Base-by-base conservation (phyloP, 2,329 filamentous ascomycete genomes). In the Cytospora schulzeri region DNA sequence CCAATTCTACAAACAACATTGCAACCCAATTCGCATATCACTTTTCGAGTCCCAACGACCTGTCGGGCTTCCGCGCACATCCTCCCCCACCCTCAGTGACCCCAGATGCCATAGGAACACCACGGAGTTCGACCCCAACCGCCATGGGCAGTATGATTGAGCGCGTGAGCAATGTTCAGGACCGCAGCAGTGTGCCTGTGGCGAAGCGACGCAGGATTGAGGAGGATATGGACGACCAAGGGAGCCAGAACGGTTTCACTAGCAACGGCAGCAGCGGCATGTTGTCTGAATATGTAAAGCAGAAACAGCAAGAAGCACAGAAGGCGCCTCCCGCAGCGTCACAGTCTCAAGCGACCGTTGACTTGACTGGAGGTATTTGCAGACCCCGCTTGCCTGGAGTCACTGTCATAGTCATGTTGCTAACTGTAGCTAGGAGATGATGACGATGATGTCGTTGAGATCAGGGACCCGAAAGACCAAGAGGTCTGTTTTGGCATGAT, bases 401-500 rank as follows among this genome's bases (percentile, higher is more conserved):
- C 14, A 4, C 7, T 48, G 3, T n/a, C 15, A 19, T n/a, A 29
- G 31, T 38, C 7, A n/a, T 17, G 8, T 41, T 53, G 24, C 70
- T 71, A 65, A 70, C 52, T 33, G 73, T 71, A 71, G 33, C 72
- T 71, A 68, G 74, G 66, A 28, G 81, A 80, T 22, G 81, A 80
- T 22, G 88, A 90, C 52, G 85, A 87, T 29, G 85, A 90, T 12
- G 72, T 87, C 4, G 76, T 83, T 24, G 78, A 87, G 41, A 75
- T 88, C 17, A 81, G 83, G 51, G 84, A 91, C 63, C 81, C 86
- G 33, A 84, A 81, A 55, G 83, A 88, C 24, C 86, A 91, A 72
- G 87, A 92, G 71, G 89, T 96, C 4, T 96, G 92, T 76, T 93
- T 91, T 72, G 92, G 92, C 51, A 90, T 90, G 77, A 77, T 96